Conservation (phyloP, 2,329 filamentous ascomycete species). For the Sarocladium strictum region DNA sequence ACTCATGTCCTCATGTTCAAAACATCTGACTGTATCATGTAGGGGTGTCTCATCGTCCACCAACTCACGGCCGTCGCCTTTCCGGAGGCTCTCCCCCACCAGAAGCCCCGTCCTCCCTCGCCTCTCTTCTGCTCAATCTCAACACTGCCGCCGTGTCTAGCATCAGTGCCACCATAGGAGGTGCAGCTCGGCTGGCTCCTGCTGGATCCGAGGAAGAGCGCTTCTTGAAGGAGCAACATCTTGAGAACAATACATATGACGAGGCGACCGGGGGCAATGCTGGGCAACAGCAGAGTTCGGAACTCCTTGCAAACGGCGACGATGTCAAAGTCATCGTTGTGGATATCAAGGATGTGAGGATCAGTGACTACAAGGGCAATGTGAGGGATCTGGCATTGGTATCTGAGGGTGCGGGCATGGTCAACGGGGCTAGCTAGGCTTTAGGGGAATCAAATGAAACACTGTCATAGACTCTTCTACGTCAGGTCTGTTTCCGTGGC, state of each 20-base stretch:
- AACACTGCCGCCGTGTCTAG: conserved; percentile 83
- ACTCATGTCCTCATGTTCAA: neutral
- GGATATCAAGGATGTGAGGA: conserved; percentile 74
- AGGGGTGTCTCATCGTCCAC: conserved; percentile 87
- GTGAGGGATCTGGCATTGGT: conserved; percentile 69
- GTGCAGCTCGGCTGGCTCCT: conserved; percentile 69
- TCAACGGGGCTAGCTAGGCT: conserved; percentile 35
- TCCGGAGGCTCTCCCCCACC: conserved; percentile 59
- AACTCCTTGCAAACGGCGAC: conserved; percentile 70
- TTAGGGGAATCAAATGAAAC: no score
- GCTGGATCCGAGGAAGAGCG: conserved; percentile 72
- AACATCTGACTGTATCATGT: neutral
- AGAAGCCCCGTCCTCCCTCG: conserved; percentile 66
- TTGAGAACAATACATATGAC: conserved; percentile 88
- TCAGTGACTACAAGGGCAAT: conserved; percentile 92
- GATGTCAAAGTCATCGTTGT: conserved; percentile 87
- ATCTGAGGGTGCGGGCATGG: conserved; percentile 22
- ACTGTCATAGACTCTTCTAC: no score
- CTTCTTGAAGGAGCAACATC: conserved; percentile 76
- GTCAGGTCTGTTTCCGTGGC: no score
- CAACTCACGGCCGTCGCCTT: conserved; percentile 57
- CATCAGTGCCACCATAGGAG: conserved; percentile 91
- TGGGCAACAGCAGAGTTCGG: conserved; percentile 37
- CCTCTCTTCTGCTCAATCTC: conserved; percentile 78
- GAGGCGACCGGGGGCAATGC: conserved; percentile 45